Conservation (phyloP, 2,329 filamentous ascomycete species). For the Aspergillus sergii region DNA sequence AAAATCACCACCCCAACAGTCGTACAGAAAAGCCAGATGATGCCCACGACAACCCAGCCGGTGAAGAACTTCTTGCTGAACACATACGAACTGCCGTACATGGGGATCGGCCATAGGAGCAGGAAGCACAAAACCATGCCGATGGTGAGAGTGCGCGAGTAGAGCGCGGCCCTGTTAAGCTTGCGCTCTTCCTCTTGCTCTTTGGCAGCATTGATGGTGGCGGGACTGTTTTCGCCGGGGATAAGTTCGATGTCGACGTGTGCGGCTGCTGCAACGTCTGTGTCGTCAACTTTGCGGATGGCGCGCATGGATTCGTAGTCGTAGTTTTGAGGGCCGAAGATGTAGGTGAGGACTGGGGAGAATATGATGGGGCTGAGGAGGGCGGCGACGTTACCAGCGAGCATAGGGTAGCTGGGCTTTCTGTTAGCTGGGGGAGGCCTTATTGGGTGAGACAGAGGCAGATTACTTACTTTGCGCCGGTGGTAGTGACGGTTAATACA, state of each 20-base stretch:
- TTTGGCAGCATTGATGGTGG: conserved; percentile 38
- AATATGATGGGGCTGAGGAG: conserved; percentile 76
- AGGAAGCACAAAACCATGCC: conserved; percentile 71
- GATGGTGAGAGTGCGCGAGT: conserved; percentile 61
- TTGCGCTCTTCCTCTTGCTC: conserved; percentile 51
- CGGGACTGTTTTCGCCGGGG: conserved; percentile 50
- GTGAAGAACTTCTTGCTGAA: conserved; percentile 83
- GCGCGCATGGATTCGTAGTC: conserved; percentile 82
- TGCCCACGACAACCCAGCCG: conserved; percentile 75
- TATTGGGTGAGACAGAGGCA: background rate
- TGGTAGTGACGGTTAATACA: conserved; percentile 69
- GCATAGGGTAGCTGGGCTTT: conserved; percentile 66
- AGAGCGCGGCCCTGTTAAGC: conserved; percentile 56
- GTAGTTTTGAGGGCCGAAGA: conserved; percentile 73
- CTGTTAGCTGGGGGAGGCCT: conserved; percentile 10
- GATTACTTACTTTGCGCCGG: conserved; percentile 67
- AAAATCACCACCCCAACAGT: conserved; percentile 75
- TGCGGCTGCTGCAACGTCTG: conserved; percentile 66
- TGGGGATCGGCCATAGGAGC: conserved; percentile 87
- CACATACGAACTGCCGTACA: conserved; percentile 82
- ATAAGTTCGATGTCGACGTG: conserved; percentile 68
- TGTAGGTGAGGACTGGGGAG: conserved; percentile 73
- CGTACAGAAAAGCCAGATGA: conserved; percentile 78
- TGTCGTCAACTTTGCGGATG: conserved; percentile 78
- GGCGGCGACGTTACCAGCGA: conserved; percentile 82